These are phyloP conservation scores for Saitozyma sp. DNA, from an alignment of 768 basidiomycete species.

Conservation along the genomic window DNA sequence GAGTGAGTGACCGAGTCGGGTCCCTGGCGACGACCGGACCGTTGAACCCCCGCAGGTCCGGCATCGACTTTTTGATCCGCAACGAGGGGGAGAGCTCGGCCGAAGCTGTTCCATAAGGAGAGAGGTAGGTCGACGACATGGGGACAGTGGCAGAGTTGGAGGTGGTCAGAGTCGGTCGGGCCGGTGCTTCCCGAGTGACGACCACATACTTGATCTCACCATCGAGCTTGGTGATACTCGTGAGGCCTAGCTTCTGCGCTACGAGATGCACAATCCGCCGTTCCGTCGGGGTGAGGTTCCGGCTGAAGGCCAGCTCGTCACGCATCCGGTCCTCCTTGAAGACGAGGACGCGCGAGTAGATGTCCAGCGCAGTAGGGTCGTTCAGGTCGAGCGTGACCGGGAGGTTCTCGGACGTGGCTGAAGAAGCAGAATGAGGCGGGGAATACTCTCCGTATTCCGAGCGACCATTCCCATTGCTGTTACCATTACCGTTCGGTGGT, in stretches of 20 bases:
- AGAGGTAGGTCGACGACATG: slow-evolving; percentile 37
- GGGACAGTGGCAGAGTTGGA: slow-evolving; percentile 28
- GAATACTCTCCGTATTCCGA: slow-evolving; percentile 14
- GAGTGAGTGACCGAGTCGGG: slow-evolving; percentile 43
- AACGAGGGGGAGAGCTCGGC: slow-evolving; percentile 59
- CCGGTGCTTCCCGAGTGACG: slow-evolving; percentile 71
- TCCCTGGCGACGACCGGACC: slow-evolving; percentile 51
- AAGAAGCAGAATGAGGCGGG: slow-evolving; percentile 42
- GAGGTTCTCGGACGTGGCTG: slow-evolving; percentile 52
- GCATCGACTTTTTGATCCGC: slow-evolving; percentile 97
- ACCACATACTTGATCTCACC: slow-evolving; percentile 91
- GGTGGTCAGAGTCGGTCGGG: slow-evolving; percentile 54
- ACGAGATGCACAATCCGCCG: slow-evolving; percentile 90
- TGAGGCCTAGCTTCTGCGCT: slow-evolving; percentile 93
- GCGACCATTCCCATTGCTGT: slow-evolving; percentile 7
- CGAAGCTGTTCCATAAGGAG: slow-evolving; percentile 44
- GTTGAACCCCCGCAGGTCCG: slow-evolving; percentile 67
- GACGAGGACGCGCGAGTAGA: slow-evolving; percentile 90
- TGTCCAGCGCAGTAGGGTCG: slow-evolving; percentile 91
- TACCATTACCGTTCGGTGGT: neutral
- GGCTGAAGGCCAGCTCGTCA: slow-evolving; percentile 95
- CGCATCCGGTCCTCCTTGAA: slow-evolving; percentile 99
- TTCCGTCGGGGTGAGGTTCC: slow-evolving; percentile 78
- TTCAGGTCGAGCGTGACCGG: slow-evolving; percentile 76
- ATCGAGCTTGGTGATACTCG: slow-evolving; percentile 80